Percentiles rank a stretch among this genome's conserved stretches.
These are phyloP conservation scores for Candida labiduridarum DNA, from an alignment of 1,139 yeast species.

Conservation along the genomic window DNA sequence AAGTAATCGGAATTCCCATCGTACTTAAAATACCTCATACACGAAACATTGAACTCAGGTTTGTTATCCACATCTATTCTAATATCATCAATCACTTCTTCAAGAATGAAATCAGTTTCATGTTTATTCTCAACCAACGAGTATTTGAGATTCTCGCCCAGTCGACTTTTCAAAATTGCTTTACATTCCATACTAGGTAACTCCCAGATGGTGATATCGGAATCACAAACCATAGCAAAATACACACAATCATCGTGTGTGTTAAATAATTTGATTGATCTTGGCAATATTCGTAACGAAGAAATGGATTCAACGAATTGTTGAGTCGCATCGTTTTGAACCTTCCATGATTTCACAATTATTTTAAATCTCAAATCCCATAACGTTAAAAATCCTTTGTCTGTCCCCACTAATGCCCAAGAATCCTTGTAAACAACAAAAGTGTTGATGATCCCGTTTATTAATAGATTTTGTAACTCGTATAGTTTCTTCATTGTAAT, in stretches of 20 bases:
- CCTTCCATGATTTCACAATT: conserved; percentile 60
- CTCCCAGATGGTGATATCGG: conserved; percentile 77
- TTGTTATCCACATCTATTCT: conserved; percentile 1
- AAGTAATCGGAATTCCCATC: conserved; percentile 13
- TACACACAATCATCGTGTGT: conserved; percentile 8
- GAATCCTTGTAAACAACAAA: conserved; percentile 49
- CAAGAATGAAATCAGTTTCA: conserved; percentile 9
- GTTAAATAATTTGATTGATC: conserved; percentile 3
- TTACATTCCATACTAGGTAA: conserved; percentile 65
- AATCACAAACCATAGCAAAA: conserved; percentile 27
- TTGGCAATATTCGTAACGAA: conserved; percentile 9
- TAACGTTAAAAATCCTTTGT: conserved; percentile 68
- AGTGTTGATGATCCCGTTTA: conserved; percentile 66
- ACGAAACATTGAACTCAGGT: neutral
- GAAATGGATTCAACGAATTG: conserved; percentile 15
- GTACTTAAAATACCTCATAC: conserved; percentile 4
- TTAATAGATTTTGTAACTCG: conserved; percentile 54
- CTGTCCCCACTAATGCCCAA: conserved; percentile 79
- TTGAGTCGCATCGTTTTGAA: conserved; percentile 18
- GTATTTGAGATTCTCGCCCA: conserved; percentile 9
- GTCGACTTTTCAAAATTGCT: conserved; percentile 40
- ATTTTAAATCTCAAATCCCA: conserved; percentile 82
- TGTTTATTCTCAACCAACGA: conserved; percentile 9
- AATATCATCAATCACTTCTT: conserved; percentile 10
- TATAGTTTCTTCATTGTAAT: conserved; percentile 53